Percentiles rank a stretch among this genome's conserved stretches.
These are phyloP conservation scores for Barnettozyma californica DNA, from an alignment of 805 yeast species.

Conservation along the genomic window DNA sequence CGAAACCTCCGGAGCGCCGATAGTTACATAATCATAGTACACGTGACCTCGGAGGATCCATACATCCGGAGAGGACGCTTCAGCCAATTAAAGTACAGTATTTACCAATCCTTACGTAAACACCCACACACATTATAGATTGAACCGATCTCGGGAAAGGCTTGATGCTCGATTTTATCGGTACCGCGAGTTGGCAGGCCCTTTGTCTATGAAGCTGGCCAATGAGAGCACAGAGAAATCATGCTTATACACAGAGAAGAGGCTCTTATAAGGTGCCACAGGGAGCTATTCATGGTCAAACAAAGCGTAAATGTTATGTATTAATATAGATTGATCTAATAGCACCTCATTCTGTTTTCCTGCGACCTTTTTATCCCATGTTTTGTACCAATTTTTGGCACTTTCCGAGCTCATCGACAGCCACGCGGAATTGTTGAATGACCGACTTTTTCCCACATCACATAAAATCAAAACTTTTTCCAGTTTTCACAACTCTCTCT, in stretches of 20 bases:
- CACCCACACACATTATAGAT: background rate
- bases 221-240: slow-evolving; percentile 2
- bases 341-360: background rate
- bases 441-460: slow-evolving; percentile 1
- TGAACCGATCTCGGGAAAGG: slow-evolving; percentile 2
- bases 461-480: slow-evolving; percentile 6
- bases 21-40: background rate
- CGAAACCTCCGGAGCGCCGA: background rate
- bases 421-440: slow-evolving; percentile 1
- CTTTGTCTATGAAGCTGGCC: background rate
- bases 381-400: background rate
- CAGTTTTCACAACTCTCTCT: slow-evolving; percentile 1
- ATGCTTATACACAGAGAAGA: slow-evolving; percentile 3
- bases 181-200: slow-evolving; percentile 5
- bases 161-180: background rate
- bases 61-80: background rate
- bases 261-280: background rate
- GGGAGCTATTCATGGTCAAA: background rate
- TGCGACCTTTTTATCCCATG: background rate
- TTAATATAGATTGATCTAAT: background rate
- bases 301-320: background rate
- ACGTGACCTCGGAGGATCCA: background rate
- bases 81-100: background rate
- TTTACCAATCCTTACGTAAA: background rate
- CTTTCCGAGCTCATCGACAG: background rate